Base-by-base conservation (phyloP, 139 green algal genomes). In the Pseudopediastrum boryanum region DNA sequence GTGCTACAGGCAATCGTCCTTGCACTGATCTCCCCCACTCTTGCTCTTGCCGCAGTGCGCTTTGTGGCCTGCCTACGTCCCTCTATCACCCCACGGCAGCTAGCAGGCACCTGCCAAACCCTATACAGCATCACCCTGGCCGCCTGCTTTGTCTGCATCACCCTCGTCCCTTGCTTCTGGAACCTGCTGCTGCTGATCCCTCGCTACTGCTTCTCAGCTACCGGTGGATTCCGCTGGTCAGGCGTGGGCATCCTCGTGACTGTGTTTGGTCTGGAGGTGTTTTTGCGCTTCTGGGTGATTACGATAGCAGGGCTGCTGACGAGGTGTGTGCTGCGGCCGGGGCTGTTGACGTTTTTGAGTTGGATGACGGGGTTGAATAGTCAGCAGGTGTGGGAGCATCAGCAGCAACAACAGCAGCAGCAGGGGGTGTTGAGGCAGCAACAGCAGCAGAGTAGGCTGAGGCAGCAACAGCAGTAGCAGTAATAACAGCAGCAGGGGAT, bases 261-360 rank as follows among this genome's bases (percentile, higher is more conserved):
- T 3, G 64, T 82, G 33, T 19, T 82, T 50, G n/a, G 35, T 6
- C 29, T 82, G 23, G 64, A 82, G 51, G 50, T 69, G 23, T 82
- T 82, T 65, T 70, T 82, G 75, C 64, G 64, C 16, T 61, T 82
- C 39, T 82, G 75, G 64, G 13, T 75, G 64, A 50, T 76, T n/a
- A 65, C 64, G 9, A 52, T 82, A 21, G 27, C 61, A 27, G 41
- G 63, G 50, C 25, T 73, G 73, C 9, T 64, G 31, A 5, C 50
- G 59, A 59, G 72, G 29, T 44, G 61, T 6, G 12, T 63, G 25
- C 33, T 80, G 31, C 39, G 42, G 59, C 59, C 73, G 13, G 73
- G 43, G 35, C 7, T 65, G 73, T 9, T 72, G 43, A 64, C 43
- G 59, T 35, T 71, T 43, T 44, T 80, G 72, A 27, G 58, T 41